phyloP scores from a whole-genome alignment of 768 basidiomycete genomes.

The Inosperma sp. region DNA sequence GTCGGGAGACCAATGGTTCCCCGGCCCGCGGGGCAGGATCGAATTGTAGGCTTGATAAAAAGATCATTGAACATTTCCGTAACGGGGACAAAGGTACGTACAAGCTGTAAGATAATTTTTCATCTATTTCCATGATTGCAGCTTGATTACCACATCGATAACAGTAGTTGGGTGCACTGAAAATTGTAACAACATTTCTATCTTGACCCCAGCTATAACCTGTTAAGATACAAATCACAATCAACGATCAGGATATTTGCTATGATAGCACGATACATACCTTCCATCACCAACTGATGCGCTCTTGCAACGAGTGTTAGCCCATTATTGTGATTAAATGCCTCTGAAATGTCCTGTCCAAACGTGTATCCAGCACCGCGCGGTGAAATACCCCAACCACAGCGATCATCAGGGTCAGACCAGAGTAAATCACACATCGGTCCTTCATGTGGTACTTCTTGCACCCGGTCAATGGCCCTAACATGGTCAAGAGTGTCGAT shows the following conservation, averaged over 20 bases:
- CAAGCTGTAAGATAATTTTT: slow-evolving; percentile 94
- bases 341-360: slow-evolving; percentile 98
- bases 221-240: slow-evolving; percentile 25
- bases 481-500: slow-evolving; percentile 99
- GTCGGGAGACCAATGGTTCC: slow-evolving; percentile 94
- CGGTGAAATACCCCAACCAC: slow-evolving; percentile 99
- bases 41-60: slow-evolving; percentile 82
- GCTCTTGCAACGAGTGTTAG: slow-evolving; percentile 92
- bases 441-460: slow-evolving; percentile 99
- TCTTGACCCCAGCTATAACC: slow-evolving; percentile 98
- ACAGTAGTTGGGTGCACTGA: slow-evolving; percentile 99
- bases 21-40: slow-evolving; percentile 98
- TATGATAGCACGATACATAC: slow-evolving; percentile 39
- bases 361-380: slow-evolving; percentile 99
- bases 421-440: slow-evolving; percentile 99
- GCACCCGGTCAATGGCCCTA: slow-evolving; percentile 96
- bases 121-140: slow-evolving; percentile 99
- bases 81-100: slow-evolving; percentile 36
- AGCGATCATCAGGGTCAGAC: slow-evolving; percentile 99
- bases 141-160: slow-evolving; percentile 99
- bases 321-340: slow-evolving; percentile 99
- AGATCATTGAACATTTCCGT: not conserved
- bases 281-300: slow-evolving; percentile 96
- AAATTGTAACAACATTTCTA: slow-evolving; percentile 98
- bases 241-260: not conserved